A percentile compares a stretch with the other conserved stretches of the same genome.
Conservation (phyloP, 2,329 filamentous ascomycete species). For the Apiospora hydei region DNA sequence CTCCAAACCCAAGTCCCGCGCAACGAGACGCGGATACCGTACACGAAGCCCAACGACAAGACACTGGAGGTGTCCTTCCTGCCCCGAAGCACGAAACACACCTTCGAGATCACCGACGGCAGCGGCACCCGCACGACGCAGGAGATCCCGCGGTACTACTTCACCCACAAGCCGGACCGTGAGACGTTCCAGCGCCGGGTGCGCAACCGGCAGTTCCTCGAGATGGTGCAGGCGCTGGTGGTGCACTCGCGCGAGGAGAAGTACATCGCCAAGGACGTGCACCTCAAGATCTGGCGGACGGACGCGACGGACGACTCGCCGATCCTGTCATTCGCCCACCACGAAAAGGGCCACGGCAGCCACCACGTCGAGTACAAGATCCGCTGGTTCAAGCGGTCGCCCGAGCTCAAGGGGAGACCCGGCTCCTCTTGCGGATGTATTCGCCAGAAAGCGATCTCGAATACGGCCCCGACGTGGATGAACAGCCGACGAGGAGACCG, state of each 20-base stretch:
- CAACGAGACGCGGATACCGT: constrained; percentile 1
- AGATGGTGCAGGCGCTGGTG: constrained; percentile 15
- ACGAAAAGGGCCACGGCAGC: constrained; percentile 26
- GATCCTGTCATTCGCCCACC: constrained; percentile 17
- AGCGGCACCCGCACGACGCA: neutral
- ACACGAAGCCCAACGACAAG: constrained; percentile 11
- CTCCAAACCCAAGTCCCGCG: neutral
- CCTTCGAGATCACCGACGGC: constrained; percentile 9
- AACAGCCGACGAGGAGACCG: neutral
- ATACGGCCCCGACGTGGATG: constrained; percentile 25
- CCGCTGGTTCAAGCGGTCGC: constrained; percentile 35
- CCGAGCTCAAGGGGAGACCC: constrained; percentile 32
- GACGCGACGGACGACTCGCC: neutral
- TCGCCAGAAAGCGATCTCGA: constrained; percentile 29
- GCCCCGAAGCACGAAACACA: neutral
- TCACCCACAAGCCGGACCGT: constrained; percentile 16
- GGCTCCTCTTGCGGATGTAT: constrained; percentile 31
- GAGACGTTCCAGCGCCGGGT: constrained; percentile 11
- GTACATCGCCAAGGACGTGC: neutral
- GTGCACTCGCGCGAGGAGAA: neutral
- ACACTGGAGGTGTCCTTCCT: neutral
- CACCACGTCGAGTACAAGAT: constrained; percentile 35
- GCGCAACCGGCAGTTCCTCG: constrained; percentile 1
- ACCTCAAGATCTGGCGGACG: constrained; percentile 11
- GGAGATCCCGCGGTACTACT: constrained; percentile 7